phyloP scores from a whole-genome alignment of 306 rosid species.

The Vicia faba region DNA sequence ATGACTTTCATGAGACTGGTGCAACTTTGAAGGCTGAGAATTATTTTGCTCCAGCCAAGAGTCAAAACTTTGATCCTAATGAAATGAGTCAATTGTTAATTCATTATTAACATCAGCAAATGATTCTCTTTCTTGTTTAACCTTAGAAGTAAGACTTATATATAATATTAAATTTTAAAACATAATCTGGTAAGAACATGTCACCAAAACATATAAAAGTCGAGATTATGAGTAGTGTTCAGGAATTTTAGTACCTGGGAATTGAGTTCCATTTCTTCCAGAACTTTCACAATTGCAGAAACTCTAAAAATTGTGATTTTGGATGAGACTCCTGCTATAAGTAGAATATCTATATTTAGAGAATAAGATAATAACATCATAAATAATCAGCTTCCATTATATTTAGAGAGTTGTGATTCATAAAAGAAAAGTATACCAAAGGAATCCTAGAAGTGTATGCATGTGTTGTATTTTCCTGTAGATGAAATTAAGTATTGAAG shows the following conservation, averaged over 20 bases:
- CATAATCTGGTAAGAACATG: not conserved
- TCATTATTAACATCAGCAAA: slow-evolving; percentile 47
- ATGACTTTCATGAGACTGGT: slow-evolving; percentile 47
- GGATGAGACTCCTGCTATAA: slow-evolving; percentile 89
- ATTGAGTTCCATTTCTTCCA: slow-evolving; percentile 69
- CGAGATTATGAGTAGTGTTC: not conserved
- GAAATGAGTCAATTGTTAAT: slow-evolving; percentile 45
- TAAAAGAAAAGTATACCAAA: not conserved
- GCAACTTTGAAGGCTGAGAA: slow-evolving; percentile 44
- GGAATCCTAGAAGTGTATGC: too few relatives aligned
- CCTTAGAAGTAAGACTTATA: slow-evolving; percentile 46
- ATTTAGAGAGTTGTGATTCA: slow-evolving; percentile 1
- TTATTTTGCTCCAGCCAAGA: slow-evolving; percentile 39
- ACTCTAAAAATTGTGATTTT: slow-evolving; percentile 90
- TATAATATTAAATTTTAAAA: slow-evolving; percentile 8
- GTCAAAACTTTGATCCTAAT: slow-evolving; percentile 46
- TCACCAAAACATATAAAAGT: not conserved
- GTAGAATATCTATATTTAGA: slow-evolving; percentile 17
- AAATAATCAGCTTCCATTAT: not conserved
- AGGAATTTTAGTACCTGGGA: slow-evolving; percentile 57
- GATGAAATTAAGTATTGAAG: not conserved
- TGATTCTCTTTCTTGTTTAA: slow-evolving; percentile 45
- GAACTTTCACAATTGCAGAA: slow-evolving; percentile 71
- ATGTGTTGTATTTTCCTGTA: too few relatives aligned
- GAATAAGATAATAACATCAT: not conserved